Base-by-base conservation (phyloP, 2,329 filamentous ascomycete genomes). In the Macrophomina phaseolina region DNA sequence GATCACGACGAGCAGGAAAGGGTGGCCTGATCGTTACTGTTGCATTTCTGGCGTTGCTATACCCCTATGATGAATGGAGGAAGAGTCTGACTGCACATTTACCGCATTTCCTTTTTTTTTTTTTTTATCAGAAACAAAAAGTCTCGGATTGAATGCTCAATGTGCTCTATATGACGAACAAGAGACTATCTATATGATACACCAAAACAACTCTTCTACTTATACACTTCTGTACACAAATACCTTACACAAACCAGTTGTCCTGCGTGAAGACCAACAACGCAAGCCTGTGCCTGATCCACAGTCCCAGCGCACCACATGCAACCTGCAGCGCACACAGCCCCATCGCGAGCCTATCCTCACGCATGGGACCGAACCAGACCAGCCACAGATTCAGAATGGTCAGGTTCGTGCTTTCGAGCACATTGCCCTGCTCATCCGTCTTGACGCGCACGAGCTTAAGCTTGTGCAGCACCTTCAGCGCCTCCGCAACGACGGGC, bases 371-470 rank as follows among this genome's bases (percentile, higher is more conserved):
- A 0, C 95, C 95, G 77, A 94, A 90, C 92, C 93, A 97, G 62
- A 98, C 92, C 69, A 99, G 83, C 94, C 94, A 99, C 66, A 99
- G 85, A 77, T 99, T 99, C 71, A 99, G 84, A 56, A 99, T 86
- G 8, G 95, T 99, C 69, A 99, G 86, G 79, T 99, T 99, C 70
- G 89, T 93, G 23, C 90, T 94, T 79, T 95, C 91, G 30, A 88
- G 82, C 72, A 98, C 90, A 70, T 84, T 81, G 8, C 91, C 92
- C 65, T 89, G 81, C 42, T 88, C 83, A 74, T 94, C 89, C 61
- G 84, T 85, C 68, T 84, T 87, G 49, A 97, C 81, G 55, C 87
- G 85, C 65, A 97, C 77, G 62, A 98, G 82, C 68, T 83, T 85
- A 66, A 97, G 75, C 69, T 82, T 84, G 72, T 89, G 86, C 66